phyloP scores from a whole-genome alignment of 2,329 filamentous ascomycete species.

The Alternaria arbusti region DNA sequence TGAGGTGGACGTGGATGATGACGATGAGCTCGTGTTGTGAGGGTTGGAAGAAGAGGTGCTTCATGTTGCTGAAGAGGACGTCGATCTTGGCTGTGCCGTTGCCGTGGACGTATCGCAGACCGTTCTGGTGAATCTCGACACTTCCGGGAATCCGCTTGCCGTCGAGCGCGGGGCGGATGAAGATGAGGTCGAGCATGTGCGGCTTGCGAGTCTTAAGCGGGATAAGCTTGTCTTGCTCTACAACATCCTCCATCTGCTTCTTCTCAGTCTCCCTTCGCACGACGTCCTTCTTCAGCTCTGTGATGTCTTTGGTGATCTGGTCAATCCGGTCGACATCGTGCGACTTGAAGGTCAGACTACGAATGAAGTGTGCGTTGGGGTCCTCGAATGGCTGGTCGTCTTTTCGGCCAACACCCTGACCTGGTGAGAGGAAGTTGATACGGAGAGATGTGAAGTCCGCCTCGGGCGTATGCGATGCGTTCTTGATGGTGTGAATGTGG shows the following conservation, averaged over 20 bases:
- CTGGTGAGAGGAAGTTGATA: slow-evolving; percentile 96
- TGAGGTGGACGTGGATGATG: slow-evolving; percentile 96
- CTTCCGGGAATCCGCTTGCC: slow-evolving; percentile 96
- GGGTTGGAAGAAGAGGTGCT: slow-evolving; percentile 98
- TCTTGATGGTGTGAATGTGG: slow-evolving; percentile 98
- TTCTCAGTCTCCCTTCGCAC: slow-evolving; percentile 96
- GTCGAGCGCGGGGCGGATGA: slow-evolving; percentile 92
- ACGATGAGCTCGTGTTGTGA: slow-evolving; percentile 96
- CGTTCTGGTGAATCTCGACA: slow-evolving; percentile 97
- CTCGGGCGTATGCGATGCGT: slow-evolving; percentile 96
- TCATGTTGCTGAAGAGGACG: slow-evolving; percentile 96
- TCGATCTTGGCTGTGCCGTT: slow-evolving; percentile 83
- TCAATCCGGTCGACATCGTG: slow-evolving; percentile 87
- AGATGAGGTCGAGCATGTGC: slow-evolving; percentile 89
- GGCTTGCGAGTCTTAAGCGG: slow-evolving; percentile 95
- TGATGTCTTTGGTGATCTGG: slow-evolving; percentile 90
- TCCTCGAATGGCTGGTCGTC: slow-evolving; percentile 99
- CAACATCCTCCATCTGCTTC: slow-evolving; percentile 99
- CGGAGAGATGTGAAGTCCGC: slow-evolving; percentile 91
- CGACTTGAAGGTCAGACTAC: slow-evolving; percentile 93
- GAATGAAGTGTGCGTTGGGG: slow-evolving; percentile 90
- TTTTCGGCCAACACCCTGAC: slow-evolving; percentile 94
- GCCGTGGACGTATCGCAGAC: slow-evolving; percentile 89
- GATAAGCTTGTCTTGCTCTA: slow-evolving; percentile 96
- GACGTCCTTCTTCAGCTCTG: slow-evolving; percentile 92